Evolutionary conservation across 2,329 filamentous ascomycete species (phyloP).

Genomic region (Calonectria hawksworthii): DNA sequence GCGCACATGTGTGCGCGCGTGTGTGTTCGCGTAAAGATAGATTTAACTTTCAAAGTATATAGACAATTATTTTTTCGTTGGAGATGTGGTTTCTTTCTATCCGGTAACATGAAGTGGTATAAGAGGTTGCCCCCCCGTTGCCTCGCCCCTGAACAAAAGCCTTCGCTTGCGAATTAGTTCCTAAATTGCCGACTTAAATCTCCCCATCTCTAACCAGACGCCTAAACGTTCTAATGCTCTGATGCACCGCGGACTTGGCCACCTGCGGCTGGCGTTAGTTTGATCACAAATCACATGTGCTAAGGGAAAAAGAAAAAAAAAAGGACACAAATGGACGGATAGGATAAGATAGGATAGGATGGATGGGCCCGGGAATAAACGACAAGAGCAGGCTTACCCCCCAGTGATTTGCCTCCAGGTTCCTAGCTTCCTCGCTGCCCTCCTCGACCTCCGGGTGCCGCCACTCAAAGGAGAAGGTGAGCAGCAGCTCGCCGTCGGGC

Average conservation of each 20-base stretch:
- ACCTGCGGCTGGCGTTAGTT: slow-evolving; percentile 15
- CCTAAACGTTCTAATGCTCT: slow-evolving; percentile 34
- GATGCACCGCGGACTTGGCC: slow-evolving; percentile 34
- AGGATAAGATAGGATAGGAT: too few species aligned
- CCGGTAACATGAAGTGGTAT: slow-evolving; percentile 4
- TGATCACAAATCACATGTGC: background rate
- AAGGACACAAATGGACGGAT: too few species aligned
- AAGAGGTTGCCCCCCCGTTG: background rate
- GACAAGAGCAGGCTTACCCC: slow-evolving; percentile 33
- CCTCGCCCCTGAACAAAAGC: background rate
- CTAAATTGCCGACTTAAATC: background rate
- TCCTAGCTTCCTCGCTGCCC: slow-evolving; percentile 44
- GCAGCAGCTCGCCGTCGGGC: slow-evolving; percentile 45
- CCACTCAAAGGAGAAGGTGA: slow-evolving; percentile 56
- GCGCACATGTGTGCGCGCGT: background rate
- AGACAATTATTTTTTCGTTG: background rate
- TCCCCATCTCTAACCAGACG: slow-evolving; percentile 25
- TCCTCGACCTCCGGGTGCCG: slow-evolving; percentile 46
- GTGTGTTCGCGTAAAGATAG: background rate
- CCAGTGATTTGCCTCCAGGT: slow-evolving; percentile 41
- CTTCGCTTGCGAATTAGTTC: background rate
- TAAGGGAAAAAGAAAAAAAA: background rate
- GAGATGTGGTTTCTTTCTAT: background rate
- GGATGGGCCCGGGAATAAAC: background rate
- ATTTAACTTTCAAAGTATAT: background rate